Evolutionary conservation across 2,329 filamentous ascomycete genomes (phyloP).

Genomic region (Ophiostoma pallidulum): DNA sequence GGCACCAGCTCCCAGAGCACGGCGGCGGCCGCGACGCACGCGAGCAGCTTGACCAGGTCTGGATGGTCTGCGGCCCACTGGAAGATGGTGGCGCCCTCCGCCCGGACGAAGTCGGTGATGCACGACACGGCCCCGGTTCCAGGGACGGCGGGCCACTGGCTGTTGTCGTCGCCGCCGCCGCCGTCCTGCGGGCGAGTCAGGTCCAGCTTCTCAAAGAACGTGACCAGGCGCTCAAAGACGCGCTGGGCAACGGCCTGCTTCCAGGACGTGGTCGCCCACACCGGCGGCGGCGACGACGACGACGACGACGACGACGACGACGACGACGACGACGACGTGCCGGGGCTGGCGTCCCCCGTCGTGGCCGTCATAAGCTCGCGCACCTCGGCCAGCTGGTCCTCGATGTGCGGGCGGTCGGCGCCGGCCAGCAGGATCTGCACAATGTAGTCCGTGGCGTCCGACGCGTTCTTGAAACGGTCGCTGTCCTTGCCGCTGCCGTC

Average conservation of each 20-base stretch:
- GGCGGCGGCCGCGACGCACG: background rate
- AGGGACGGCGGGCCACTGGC: no score
- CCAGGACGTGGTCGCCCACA: no score
- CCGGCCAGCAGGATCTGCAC: background rate
- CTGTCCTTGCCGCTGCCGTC: background rate
- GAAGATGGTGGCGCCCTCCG: background rate
- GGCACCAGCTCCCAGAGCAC: background rate
- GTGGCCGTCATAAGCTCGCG: no score
- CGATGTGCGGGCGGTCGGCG: background rate
- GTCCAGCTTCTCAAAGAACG: background rate
- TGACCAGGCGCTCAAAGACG: background rate
- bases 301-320: no score
- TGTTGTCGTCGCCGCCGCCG: background rate
- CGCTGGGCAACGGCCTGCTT: background rate
- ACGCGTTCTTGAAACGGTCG: background rate
- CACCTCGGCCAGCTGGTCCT: background rate
- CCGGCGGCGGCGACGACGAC: no score
- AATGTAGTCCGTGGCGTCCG: background rate
- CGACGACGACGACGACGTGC: no score
- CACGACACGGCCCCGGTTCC: no score
- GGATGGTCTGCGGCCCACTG: background rate
- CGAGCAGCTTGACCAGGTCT: background rate
- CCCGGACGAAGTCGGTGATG: no score
- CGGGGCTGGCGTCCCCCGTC: no score
- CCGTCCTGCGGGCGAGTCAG: background rate